Conservation (phyloP, 371 early-diverging fungal genomes). For the Mucor plumbeus region DNA sequence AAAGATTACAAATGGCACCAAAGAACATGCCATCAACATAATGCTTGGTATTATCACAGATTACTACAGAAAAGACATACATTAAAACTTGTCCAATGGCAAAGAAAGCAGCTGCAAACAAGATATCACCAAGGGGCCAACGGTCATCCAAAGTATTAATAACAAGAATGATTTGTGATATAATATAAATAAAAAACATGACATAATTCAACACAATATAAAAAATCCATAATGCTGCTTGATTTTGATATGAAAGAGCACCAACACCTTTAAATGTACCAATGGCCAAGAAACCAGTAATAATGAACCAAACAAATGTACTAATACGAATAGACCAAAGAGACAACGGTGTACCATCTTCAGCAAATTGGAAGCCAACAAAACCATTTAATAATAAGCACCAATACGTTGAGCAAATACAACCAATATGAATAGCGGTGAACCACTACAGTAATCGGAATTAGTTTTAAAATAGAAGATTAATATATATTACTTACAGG, state of each 20-base stretch:
- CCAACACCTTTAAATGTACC: constrained; percentile 70
- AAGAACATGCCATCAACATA: constrained; percentile 92
- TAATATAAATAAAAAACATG: constrained; percentile 72
- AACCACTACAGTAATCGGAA: constrained; percentile 60
- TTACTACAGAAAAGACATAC: constrained; percentile 62
- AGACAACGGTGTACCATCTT: constrained; percentile 79
- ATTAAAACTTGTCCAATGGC: constrained; percentile 71
- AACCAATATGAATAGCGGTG: constrained; percentile 69
- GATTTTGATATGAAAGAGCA: constrained; percentile 56
- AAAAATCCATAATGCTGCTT: constrained; percentile 71
- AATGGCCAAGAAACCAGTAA: constrained; percentile 70
- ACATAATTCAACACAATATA: constrained; percentile 73
- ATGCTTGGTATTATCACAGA: constrained; percentile 79
- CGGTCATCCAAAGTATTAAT: constrained; percentile 83
- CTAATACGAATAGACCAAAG: constrained; percentile 68
- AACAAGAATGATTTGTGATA: constrained; percentile 81
- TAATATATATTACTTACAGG: constrained; percentile 53
- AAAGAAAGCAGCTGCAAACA: constrained; percentile 77
- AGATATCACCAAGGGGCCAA: constrained; percentile 82
- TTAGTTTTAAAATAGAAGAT: not conserved
- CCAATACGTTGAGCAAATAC: constrained; percentile 74
- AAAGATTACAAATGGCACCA: constrained; percentile 76
- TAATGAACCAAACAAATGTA: constrained; percentile 63
- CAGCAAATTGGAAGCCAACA: constrained; percentile 88
- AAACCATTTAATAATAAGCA: constrained; percentile 84